Evolutionary conservation across 139 green algal species (phyloP), one percentile per base, ranked within the genome.

Genomic region (Volvox africanus): DNA sequence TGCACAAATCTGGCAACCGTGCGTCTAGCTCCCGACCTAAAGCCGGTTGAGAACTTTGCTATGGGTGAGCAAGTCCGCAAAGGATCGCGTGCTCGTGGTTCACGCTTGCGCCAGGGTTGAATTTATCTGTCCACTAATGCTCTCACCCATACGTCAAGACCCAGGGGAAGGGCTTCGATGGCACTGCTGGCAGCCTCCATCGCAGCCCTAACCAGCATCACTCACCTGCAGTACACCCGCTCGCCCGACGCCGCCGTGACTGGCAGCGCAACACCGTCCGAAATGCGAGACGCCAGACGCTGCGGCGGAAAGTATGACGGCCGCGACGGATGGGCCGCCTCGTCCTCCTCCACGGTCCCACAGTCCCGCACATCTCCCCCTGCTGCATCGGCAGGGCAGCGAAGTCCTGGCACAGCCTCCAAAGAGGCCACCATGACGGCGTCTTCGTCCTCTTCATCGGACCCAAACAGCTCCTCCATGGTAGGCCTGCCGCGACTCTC

Each of bases 161-260:
- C 44, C 44, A 55, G 44, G 44, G 44, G 5, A 55, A 14, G 44
- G 44, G 44, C 44, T 55, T 9, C 44, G 9, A 55, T 9, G 44
- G 44, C 44, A 55, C 9, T 55, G 44, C 44, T 55, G 44, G 44
- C 44, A 55, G 44, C 44, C 44, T 55, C 44, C 44, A 55, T 55
- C 44, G 5, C 44, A 55, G 5, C 44, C 44, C 44, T 55, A 55
- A 55, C 44, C 44, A 55, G 9, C 44, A 55, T 9, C 44, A 55
- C 67, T 0, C 24, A 90, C 86, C 86, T 90, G 86, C 73, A 84
- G 55, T 90, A 90, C 75, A 90, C 86, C 6, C 86, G 73, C 86
- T 90, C 86, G 50, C 86, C 86, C 21, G 86, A 90, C 6, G 55
- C 86, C 12, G 73, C 55, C 0, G 86, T 90, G 11, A 90, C 86